Percentiles rank a stretch among this genome's conserved stretches.
These are phyloP conservation scores for Apiotrichum sp. DNA, from an alignment of 1,284 basidiomycete genomes.

Conservation along the genomic window DNA sequence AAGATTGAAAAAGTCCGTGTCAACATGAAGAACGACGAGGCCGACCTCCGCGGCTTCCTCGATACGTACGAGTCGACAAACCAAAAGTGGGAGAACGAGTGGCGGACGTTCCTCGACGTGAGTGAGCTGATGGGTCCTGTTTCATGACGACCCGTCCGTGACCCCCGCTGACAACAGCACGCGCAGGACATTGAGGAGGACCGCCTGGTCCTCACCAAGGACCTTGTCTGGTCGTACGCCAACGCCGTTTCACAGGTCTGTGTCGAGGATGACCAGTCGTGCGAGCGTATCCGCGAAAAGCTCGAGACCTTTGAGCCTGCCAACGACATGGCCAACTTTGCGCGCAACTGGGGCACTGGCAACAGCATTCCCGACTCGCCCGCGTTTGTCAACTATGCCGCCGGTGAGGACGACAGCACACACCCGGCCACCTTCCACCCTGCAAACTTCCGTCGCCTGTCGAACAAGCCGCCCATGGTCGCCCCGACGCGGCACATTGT, in stretches of 20 bases:
- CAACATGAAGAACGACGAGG: constrained; percentile 81
- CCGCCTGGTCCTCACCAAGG: constrained; percentile 86
- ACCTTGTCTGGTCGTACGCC: constrained; percentile 92
- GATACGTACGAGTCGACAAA: constrained; percentile 73
- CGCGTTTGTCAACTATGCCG: constrained; percentile 55
- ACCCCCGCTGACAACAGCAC: constrained; percentile 38
- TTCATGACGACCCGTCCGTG: too few relatives aligned
- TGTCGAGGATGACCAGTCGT: constrained; percentile 90
- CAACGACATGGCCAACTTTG: constrained; percentile 77
- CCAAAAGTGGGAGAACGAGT: constrained; percentile 84
- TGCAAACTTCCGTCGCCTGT: constrained; percentile 42
- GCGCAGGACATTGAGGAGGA: constrained; percentile 96
- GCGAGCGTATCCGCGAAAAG: constrained; percentile 74
- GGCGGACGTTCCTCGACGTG: constrained; percentile 84
- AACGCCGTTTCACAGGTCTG: constrained; percentile 94
- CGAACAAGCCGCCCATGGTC: constrained; percentile 16
- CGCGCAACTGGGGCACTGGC: constrained; percentile 76
- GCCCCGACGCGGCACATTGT: background rate
- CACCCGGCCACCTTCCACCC: constrained; percentile 29
- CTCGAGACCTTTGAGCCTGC: constrained; percentile 77
- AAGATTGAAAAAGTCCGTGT: constrained; percentile 86
- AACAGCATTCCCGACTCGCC: constrained; percentile 59
- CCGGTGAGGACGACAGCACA: constrained; percentile 43
- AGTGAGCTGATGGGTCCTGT: constrained; percentile 10
- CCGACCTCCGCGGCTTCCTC: constrained; percentile 84